Base-by-base conservation (phyloP, 2,329 filamentous ascomycete species). In the Botrytis byssoidea region DNA sequence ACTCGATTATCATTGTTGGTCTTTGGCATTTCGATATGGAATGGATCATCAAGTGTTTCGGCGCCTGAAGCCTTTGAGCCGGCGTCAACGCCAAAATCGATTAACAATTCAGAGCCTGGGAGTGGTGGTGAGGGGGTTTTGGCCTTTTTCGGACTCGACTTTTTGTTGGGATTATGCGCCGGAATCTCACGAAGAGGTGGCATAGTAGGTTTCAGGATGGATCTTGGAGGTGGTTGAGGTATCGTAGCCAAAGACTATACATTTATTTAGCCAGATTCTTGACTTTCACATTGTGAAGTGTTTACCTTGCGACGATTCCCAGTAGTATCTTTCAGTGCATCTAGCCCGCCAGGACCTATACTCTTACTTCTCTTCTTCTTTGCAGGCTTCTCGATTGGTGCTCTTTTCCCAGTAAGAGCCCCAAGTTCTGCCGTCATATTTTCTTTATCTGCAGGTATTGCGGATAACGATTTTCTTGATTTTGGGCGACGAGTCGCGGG, bases 311-410 rank as follows among this genome's bases (percentile, higher is more conserved):
- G 89, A 79, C 93, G 87, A 82, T 97, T 97, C 48, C 93, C 93
- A 80, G 86, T 89, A 63, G 88, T 88, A 80, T 91, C 88, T 82
- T 92, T 94, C 72, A 97, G 86, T 73, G 92, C 91, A 85, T 97
- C 94, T 64, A 97, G 84, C 40, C 95, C 94, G 69, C 95, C 96
- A 25, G 96, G 95, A 3, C 96, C 96, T 78, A 99, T 91, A 83
- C 95, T 98, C 86, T 98, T 98, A 84, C 95, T 98, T 77, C 96
- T 91, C 74, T 92, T 93, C 84, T 94, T 95, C 84, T 87, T 88
- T 59, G 76, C 70, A 16, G 76, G 61, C 67, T 78, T 79, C 10
- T 74, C 75, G n/a, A 76, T 61, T 12, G 74, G 44, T 35, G 77
- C 60, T 63, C 74, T 78, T 71, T 81, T 81, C 40, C 73, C 74